phyloP scores from a whole-genome alignment of 208 protist genomes.

The Acanthamoeba healyi region DNA sequence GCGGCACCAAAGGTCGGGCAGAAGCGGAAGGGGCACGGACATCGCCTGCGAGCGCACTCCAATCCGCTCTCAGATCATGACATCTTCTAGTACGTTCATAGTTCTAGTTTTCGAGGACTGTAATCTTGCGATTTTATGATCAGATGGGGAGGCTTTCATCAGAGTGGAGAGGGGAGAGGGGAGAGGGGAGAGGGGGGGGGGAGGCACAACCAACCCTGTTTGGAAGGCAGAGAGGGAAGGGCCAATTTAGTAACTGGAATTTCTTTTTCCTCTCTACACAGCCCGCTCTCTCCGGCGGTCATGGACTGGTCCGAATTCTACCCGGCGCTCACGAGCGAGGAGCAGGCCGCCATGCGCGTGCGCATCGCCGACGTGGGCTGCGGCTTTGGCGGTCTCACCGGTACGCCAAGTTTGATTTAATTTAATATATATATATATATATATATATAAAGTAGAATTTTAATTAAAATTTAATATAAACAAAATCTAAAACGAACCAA shows the following conservation, averaged over 20 bases:
- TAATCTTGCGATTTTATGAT: conserved; percentile 6
- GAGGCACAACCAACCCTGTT: too few species aligned
- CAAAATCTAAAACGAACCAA: too few species aligned
- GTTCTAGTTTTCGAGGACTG: not conserved
- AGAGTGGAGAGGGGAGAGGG: too few species aligned
- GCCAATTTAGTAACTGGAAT: too few species aligned
- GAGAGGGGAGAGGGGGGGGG: too few species aligned
- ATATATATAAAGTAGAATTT: not conserved
- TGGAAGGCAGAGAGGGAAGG: too few species aligned
- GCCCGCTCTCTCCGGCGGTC: conserved; percentile 14
- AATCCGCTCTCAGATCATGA: conserved; percentile 76
- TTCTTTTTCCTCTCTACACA: not conserved
- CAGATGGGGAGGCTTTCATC: too few species aligned
- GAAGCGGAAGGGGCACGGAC: conserved; percentile 48
- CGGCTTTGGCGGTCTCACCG: conserved; percentile 97
- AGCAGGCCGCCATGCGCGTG: conserved; percentile 78
- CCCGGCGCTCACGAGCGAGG: not conserved
- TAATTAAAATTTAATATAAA: not conserved
- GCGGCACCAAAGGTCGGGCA: not conserved
- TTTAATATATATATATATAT: conserved; percentile 3
- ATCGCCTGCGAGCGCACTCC: conserved; percentile 66
- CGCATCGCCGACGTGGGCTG: conserved; percentile 97
- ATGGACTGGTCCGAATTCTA: conserved; percentile 59
- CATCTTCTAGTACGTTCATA: conserved; percentile 69
- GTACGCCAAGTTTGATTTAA: conserved; percentile 78